A percentile compares a stretch with the other conserved stretches of the same genome.
These are phyloP conservation scores for Coemansia sp. DNA, from an alignment of 192 early-diverging fungal species.

Conservation along the genomic window DNA sequence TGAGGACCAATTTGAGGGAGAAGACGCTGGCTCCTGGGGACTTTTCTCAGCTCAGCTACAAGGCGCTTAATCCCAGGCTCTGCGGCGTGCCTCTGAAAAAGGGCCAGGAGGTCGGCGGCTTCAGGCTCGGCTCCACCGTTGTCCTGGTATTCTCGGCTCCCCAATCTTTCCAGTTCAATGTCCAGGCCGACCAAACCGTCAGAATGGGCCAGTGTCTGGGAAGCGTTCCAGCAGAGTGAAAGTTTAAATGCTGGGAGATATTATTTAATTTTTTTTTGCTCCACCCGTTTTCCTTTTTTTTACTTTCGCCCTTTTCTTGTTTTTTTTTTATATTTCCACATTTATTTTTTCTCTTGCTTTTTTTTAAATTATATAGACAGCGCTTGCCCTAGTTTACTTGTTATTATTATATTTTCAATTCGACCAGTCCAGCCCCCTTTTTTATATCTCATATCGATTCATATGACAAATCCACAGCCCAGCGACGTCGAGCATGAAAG, in stretches of 20 bases:
- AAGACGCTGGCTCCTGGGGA: conserved; percentile 68
- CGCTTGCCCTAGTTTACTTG: too few relatives aligned
- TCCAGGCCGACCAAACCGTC: conserved; percentile 70
- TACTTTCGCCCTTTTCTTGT: too few relatives aligned
- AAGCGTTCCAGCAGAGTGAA: not conserved
- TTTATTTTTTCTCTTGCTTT: not conserved
- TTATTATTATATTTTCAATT: too few relatives aligned
- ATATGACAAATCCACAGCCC: not conserved
- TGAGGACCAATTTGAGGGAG: conserved; percentile 66
- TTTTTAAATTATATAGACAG: not conserved
- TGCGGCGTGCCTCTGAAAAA: conserved; percentile 64
- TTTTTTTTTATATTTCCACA: not conserved
- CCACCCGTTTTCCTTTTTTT: too few relatives aligned
- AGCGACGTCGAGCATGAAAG: conserved; percentile 37
- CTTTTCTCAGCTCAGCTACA: conserved; percentile 72
- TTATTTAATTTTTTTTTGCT: too few relatives aligned
- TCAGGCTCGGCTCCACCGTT: conserved; percentile 90
- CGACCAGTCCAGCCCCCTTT: too few relatives aligned
- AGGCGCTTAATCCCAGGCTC: conserved; percentile 57
- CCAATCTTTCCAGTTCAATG: conserved; percentile 67
- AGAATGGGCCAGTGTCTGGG: conserved; percentile 83
- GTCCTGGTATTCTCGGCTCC: conserved; percentile 98
- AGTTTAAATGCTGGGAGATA: not conserved
- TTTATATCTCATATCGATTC: not conserved
- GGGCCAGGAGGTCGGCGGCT: conserved; percentile 95